Conservation (phyloP, 495 filamentous ascomycete species). For the Penicillium fimorum region DNA sequence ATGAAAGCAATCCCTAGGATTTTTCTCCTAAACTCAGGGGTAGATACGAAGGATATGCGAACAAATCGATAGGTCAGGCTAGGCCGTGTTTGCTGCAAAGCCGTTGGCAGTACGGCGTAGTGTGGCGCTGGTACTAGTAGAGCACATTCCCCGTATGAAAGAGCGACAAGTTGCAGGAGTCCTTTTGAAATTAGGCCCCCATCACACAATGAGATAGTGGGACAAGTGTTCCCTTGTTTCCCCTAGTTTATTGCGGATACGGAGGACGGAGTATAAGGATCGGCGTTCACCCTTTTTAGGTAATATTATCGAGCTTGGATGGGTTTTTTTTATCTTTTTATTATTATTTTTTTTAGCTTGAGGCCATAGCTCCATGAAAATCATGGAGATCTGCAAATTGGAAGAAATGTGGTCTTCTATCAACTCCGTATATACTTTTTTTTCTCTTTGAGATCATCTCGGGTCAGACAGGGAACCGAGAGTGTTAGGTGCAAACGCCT, state of each 20-base stretch:
- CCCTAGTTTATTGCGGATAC: background rate
- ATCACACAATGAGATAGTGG: background rate
- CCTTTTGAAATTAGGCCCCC: slow-evolving; percentile 4
- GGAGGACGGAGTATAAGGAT: background rate
- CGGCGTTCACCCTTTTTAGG: background rate
- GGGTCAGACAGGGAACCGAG: too few relatives aligned
- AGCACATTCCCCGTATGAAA: background rate
- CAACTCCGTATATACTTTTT: background rate
- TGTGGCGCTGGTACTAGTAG: slow-evolving; percentile 4
- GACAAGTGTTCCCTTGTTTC: background rate
- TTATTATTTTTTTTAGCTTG: background rate
- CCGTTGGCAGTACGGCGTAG: background rate
- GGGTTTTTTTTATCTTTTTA: background rate
- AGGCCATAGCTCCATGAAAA: background rate
- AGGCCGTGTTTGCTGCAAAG: background rate
- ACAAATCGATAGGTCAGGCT: background rate
- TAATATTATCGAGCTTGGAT: background rate
- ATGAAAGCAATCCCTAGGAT: background rate
- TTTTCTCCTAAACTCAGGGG: background rate
- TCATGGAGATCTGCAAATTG: slow-evolving; percentile 4
- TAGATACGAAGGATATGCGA: background rate
- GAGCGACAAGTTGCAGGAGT: background rate
- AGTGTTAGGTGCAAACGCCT: background rate
- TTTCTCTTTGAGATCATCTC: background rate
- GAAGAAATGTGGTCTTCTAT: too few relatives aligned